Evolutionary conservation across 345 rosid species (phyloP).

Genomic region (Schrenkiella parvula): DNA sequence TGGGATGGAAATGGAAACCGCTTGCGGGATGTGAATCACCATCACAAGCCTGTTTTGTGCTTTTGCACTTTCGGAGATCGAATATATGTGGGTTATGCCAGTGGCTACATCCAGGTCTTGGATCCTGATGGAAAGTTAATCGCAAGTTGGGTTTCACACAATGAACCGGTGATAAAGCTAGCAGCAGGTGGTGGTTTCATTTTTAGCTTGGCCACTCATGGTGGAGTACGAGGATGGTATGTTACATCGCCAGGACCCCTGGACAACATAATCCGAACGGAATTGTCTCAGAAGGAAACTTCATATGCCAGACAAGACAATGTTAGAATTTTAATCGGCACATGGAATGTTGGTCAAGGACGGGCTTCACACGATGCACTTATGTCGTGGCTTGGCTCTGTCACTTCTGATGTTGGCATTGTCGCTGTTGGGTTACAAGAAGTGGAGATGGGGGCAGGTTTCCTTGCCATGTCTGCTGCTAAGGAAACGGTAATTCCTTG

Average conservation of each 20-base stretch:
- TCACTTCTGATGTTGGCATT: slow-evolving; percentile 79
- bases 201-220: slow-evolving; percentile 88
- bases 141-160: slow-evolving; percentile 84
- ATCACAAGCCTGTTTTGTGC: slow-evolving; percentile 59
- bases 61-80: slow-evolving; percentile 65
- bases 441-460: slow-evolving; percentile 98
- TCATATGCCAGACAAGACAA: slow-evolving; percentile 52
- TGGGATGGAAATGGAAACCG: slow-evolving; percentile 86
- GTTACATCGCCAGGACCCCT: slow-evolving; percentile 84
- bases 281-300: slow-evolving; percentile 55
- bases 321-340: slow-evolving; percentile 67
- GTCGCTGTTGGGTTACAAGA: slow-evolving; percentile 91
- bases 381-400: slow-evolving; percentile 80
- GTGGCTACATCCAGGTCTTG: slow-evolving; percentile 72
- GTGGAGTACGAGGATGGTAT: slow-evolving; percentile 93
- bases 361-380: slow-evolving; percentile 78
- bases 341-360: slow-evolving; percentile 99
- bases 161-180: slow-evolving; percentile 73
- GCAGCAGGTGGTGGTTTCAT: slow-evolving; percentile 64
- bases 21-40: slow-evolving; percentile 59
- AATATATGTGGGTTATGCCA: slow-evolving; percentile 71
- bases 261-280: slow-evolving; percentile 60
- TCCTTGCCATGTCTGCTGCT: slow-evolving; percentile 99
- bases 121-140: slow-evolving; percentile 82
- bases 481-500: slow-evolving; percentile 73